These are phyloP conservation scores for Penicillium chermesinum DNA, from an alignment of 495 filamentous ascomycete species.

Conservation along the genomic window DNA sequence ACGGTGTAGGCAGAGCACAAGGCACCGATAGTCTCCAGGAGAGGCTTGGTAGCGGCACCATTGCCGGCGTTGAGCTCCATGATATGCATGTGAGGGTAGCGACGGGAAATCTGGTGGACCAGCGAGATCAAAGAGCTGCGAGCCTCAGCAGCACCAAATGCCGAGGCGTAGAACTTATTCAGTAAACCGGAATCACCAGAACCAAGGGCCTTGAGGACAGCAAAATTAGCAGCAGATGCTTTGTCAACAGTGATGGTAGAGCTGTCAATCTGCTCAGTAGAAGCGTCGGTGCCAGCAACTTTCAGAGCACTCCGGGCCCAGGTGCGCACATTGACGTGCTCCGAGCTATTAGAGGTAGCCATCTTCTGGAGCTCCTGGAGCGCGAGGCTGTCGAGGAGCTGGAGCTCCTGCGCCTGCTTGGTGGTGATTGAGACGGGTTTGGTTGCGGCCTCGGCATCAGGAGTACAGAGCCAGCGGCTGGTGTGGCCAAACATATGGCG, in stretches of 20 bases:
- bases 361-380: no score
- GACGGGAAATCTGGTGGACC: neutral
- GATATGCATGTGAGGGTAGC: neutral
- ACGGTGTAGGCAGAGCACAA: conserved; percentile 34
- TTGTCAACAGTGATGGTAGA: neutral
- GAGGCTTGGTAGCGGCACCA: conserved; percentile 22
- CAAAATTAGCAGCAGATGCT: no score
- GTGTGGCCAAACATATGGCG: neutral
- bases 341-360: neutral
- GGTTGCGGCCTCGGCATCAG: neutral
- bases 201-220: neutral
- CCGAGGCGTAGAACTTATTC: neutral
- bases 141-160: neutral
- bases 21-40: conserved; percentile 10
- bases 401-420: neutral
- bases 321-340: neutral
- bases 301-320: no score
- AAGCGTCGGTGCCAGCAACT: neutral
- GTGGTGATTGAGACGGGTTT: neutral
- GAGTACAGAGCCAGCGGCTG: neutral
- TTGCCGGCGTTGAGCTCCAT: conserved; percentile 13
- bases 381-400: neutral
- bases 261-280: neutral
- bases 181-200: neutral
- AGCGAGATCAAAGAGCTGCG: neutral